These are phyloP conservation scores for Candida sanyaensis DNA, from an alignment of 1,139 yeast genomes.

Conservation along the genomic window DNA sequence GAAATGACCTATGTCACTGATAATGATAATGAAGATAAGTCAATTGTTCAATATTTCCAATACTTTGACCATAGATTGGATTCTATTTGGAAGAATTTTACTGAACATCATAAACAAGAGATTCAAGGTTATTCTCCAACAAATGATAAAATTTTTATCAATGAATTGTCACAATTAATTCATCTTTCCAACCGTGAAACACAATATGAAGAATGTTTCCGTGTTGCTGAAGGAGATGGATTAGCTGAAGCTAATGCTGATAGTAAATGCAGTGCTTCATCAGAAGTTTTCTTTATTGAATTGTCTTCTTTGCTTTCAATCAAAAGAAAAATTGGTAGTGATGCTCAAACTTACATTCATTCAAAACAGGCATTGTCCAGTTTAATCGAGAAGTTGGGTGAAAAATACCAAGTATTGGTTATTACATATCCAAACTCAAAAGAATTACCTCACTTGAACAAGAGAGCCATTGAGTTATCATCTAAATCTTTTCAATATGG, in stretches of 20 bases:
- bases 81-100: constrained; percentile 37
- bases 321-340: constrained; percentile 41
- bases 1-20: not conserved
- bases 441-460: constrained; percentile 14
- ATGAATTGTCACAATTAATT: constrained; percentile 49
- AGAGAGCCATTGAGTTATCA: constrained; percentile 30
- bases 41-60: constrained; percentile 34
- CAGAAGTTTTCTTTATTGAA: constrained; percentile 32
- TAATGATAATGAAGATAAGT: constrained; percentile 8
- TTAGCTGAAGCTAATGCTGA: not conserved
- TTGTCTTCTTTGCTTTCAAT: constrained; percentile 44
- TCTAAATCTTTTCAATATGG: constrained; percentile 20
- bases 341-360: constrained; percentile 40
- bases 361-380: constrained; percentile 36
- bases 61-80: constrained; percentile 32
- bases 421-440: constrained; percentile 27
- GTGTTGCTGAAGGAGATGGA: constrained; percentile 1
- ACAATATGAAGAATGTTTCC: too few relatives aligned
- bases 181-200: constrained; percentile 23
- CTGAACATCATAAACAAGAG: constrained; percentile 12
- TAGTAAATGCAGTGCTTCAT: constrained; percentile 4
- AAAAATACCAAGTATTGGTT: constrained; percentile 34
- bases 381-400: constrained; percentile 26
- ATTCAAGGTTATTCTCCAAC: constrained; percentile 25
- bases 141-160: constrained; percentile 47